Conservation (phyloP, 2,329 filamentous ascomycete genomes). For the Graphium sp. region DNA sequence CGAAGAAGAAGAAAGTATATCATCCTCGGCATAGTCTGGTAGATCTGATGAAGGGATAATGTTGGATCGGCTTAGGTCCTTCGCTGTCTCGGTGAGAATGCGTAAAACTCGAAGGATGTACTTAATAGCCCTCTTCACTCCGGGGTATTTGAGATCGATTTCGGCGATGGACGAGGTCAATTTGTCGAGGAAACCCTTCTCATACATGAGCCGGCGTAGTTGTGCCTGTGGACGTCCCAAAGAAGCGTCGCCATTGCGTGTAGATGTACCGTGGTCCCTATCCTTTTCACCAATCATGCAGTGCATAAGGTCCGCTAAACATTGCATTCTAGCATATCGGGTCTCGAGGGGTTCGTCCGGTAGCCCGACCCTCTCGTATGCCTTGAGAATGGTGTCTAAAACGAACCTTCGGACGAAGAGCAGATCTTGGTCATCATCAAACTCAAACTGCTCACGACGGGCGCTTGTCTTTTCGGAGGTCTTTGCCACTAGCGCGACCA, state of each 20-base stretch:
- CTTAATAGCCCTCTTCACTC: constrained; percentile 86
- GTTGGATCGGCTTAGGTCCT: constrained; percentile 67
- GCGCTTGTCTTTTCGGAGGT: constrained; percentile 61
- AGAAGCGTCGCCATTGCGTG: constrained; percentile 19
- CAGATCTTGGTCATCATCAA: constrained; percentile 68
- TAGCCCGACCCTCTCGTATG: constrained; percentile 73
- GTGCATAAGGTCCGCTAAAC: constrained; percentile 79
- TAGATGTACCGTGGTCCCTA: constrained; percentile 31
- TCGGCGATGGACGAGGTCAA: constrained; percentile 87
- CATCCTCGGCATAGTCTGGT: constrained; percentile 60
- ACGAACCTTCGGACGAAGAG: constrained; percentile 91
- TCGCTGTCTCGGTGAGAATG: constrained; percentile 72
- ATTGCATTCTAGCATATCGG: constrained; percentile 78
- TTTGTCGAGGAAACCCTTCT: constrained; percentile 85
- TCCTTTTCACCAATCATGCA: constrained; percentile 76
- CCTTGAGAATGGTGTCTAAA: constrained; percentile 78
- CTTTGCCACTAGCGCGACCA: constrained; percentile 76
- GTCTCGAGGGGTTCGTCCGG: constrained; percentile 68
- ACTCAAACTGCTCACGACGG: constrained; percentile 41
- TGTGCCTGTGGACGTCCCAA: constrained; percentile 55
- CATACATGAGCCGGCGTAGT: constrained; percentile 89
- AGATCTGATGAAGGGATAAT: constrained; percentile 52
- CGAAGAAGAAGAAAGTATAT: constrained; percentile 74
- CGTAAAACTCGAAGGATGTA: constrained; percentile 86
- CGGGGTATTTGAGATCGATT: constrained; percentile 86